Conservation (phyloP, 163 green algal genomes). For the Prototheca wickerhamii region DNA sequence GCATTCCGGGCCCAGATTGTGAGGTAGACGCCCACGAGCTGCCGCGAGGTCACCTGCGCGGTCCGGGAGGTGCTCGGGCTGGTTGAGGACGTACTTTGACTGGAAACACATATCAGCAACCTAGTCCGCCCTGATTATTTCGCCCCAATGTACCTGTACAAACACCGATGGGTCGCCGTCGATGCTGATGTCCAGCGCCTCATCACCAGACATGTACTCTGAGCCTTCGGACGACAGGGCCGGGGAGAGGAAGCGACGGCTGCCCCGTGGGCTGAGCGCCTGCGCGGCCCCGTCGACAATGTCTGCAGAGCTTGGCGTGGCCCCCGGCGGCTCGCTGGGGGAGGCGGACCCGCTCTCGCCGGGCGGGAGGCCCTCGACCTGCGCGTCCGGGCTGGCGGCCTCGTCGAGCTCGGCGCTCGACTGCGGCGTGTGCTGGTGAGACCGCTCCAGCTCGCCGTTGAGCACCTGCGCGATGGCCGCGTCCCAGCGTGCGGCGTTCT, state of each 20-base stretch:
- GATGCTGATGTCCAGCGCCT: neutral
- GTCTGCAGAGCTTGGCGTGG: too few species aligned
- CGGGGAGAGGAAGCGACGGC: neutral
- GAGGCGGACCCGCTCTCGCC: too few species aligned
- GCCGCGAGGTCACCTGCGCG: constrained; percentile 52
- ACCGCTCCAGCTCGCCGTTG: neutral
- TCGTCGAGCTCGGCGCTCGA: too few species aligned
- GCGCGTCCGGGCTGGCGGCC: too few species aligned
- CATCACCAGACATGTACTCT: neutral
- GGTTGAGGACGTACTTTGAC: constrained; percentile 6
- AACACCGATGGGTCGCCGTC: neutral
- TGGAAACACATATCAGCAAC: too few species aligned
- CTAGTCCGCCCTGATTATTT: too few species aligned
- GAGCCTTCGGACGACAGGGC: neutral
- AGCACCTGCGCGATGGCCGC: constrained; percentile 34
- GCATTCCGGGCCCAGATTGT: constrained; percentile 59
- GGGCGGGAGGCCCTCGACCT: too few species aligned
- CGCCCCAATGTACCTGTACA: neutral
- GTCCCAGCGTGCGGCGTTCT: constrained; percentile 41
- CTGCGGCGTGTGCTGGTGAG: neutral
- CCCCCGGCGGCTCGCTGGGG: too few species aligned
- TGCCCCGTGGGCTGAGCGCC: neutral
- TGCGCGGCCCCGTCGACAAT: too few species aligned
- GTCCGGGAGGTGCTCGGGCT: neutral
- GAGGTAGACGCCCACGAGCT: constrained; percentile 82